phyloP scores from a whole-genome alignment of 225 moss, liverwort and hornwort species.

The Pseudoscleropodium purum region DNA sequence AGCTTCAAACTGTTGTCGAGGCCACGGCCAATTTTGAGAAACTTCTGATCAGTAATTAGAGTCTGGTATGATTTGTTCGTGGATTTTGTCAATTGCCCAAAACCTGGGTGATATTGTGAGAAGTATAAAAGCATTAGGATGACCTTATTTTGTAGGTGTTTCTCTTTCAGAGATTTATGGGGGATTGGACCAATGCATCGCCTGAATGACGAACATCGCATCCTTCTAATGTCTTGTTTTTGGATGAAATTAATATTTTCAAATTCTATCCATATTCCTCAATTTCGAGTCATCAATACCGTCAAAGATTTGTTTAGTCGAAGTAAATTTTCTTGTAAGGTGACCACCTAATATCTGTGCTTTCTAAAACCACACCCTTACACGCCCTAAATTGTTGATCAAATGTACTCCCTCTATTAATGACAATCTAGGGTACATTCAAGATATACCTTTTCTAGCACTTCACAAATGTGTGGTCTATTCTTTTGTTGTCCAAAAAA shows the following conservation, averaged over 20 bases:
- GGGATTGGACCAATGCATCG: background rate
- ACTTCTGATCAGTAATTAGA: constrained; percentile 26
- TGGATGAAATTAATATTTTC: background rate
- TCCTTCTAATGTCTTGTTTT: background rate
- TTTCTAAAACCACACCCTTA: background rate
- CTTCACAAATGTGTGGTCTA: background rate
- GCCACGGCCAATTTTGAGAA: constrained; percentile 55
- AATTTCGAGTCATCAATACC: background rate
- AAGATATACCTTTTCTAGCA: background rate
- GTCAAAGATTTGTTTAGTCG: background rate
- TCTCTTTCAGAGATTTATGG: background rate
- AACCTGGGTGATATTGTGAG: background rate
- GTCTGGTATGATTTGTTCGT: background rate
- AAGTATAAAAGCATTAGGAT: background rate
- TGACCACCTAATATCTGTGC: background rate
- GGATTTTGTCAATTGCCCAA: background rate
- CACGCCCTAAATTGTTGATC: no score
- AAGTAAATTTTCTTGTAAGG: background rate
- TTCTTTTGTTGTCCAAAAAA: background rate
- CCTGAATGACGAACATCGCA: background rate
- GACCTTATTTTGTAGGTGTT: background rate
- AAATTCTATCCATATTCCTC: background rate
- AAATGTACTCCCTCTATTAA: background rate
- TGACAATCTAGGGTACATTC: background rate
- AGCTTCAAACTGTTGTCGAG: constrained; percentile 53